Percentiles rank a stretch among this genome's conserved stretches.
Evolutionary conservation across 768 basidiomycete genomes (phyloP).

Genomic region (Trametes punicea): DNA sequence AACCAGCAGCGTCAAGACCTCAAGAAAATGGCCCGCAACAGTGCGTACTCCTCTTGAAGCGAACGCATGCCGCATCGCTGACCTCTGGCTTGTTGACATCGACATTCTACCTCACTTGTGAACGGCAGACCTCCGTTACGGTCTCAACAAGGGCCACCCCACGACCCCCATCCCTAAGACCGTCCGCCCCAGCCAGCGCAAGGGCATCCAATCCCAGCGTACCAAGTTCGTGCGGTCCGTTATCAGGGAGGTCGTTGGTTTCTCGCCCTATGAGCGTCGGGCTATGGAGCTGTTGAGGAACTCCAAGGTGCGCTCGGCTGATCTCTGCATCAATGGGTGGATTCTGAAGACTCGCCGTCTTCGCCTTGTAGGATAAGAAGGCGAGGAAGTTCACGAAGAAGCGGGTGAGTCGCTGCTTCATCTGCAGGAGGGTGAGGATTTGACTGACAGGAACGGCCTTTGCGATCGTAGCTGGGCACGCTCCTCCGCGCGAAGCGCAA

Average conservation of each 20-base stretch:
- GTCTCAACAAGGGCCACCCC: constrained; percentile 84
- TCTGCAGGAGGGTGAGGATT: background rate
- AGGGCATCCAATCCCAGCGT: constrained; percentile 86
- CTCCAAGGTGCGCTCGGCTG: constrained; percentile 68
- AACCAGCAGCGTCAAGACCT: constrained; percentile 49
- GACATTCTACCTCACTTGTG: background rate
- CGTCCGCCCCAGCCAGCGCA: constrained; percentile 82
- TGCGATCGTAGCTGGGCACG: constrained; percentile 76
- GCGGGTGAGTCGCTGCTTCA: constrained; percentile 60
- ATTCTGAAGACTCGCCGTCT: background rate
- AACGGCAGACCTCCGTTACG: constrained; percentile 71
- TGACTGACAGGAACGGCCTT: constrained; percentile 1
- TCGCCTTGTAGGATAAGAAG: constrained; percentile 84
- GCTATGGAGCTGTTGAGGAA: constrained; percentile 98
- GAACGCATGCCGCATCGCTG: constrained; percentile 1
- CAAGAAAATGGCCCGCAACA: constrained; percentile 71
- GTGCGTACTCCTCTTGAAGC: constrained; percentile 42
- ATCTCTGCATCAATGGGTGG: background rate
- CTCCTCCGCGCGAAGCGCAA: constrained; percentile 98
- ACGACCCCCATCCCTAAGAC: constrained; percentile 80
- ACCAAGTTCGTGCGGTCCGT: constrained; percentile 92
- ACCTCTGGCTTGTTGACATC: constrained; percentile 2
- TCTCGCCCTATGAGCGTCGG: constrained; percentile 95
- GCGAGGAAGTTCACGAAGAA: constrained; percentile 99
- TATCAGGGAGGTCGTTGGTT: constrained; percentile 95